phyloP scores from a whole-genome alignment of 75 land plant genomes.

The Chamaecyparis obtusa region DNA sequence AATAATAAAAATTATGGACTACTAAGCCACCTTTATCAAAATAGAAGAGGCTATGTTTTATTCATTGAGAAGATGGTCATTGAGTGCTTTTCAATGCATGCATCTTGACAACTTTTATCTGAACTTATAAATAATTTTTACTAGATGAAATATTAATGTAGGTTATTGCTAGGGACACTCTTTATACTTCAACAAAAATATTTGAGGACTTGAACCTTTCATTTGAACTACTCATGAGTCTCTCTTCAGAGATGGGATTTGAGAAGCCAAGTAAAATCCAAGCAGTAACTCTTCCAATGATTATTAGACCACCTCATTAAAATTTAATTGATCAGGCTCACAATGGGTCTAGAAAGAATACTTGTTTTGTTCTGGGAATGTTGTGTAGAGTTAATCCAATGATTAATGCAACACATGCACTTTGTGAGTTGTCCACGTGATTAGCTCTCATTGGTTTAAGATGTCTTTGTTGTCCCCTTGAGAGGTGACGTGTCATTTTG shows the following conservation, averaged over 20 bases:
- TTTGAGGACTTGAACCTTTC: conserved; percentile 45
- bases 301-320: conserved; percentile 76
- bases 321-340: conserved; percentile 93
- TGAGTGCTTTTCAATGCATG: not conserved
- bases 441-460: too few relatives aligned
- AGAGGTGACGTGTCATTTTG: too few relatives aligned
- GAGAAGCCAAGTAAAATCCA: conserved; percentile 91
- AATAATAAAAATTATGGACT: not conserved
- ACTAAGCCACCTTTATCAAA: not conserved
- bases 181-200: conserved; percentile 59
- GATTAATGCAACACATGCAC: conserved; percentile 67
- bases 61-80: not conserved
- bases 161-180: conserved; percentile 60
- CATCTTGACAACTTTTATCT: not conserved
- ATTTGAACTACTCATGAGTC: conserved; percentile 43
- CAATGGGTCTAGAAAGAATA: conserved; percentile 97
- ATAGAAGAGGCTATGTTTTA: not conserved
- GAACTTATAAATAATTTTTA: conserved; percentile 4
- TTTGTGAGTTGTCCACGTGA: too few relatives aligned
- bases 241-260: conserved; percentile 76
- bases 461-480: too few relatives aligned
- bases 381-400: conserved; percentile 80
- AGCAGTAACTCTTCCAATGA: conserved; percentile 88
- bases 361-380: conserved; percentile 96
- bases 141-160: conserved; percentile 30